A percentile compares a stretch with the other conserved stretches of the same genome.
Evolutionary conservation across 495 filamentous ascomycete genomes (phyloP).

Genomic region (Bombardia bombarda): DNA sequence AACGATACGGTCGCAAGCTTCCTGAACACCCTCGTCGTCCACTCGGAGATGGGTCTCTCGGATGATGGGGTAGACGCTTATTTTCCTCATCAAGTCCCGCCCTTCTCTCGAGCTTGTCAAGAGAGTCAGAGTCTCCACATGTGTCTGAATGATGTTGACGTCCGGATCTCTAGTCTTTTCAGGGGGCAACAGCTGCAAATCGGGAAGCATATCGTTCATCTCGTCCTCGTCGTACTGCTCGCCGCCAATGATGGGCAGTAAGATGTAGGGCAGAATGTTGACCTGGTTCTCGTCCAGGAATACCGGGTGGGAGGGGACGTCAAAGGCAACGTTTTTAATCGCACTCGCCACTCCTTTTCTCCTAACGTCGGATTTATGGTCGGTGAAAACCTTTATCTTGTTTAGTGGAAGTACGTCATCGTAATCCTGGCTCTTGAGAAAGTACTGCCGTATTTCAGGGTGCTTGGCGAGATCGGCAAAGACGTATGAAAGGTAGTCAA

Average conservation of each 20-base stretch:
- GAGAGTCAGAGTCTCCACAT: slow-evolving; percentile 79
- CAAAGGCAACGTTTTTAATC: slow-evolving; percentile 79
- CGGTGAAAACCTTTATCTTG: slow-evolving; percentile 87
- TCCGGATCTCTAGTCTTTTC: slow-evolving; percentile 82
- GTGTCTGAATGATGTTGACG: slow-evolving; percentile 64
- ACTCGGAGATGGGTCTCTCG: slow-evolving; percentile 76
- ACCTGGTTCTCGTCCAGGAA: slow-evolving; percentile 63
- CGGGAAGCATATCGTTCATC: slow-evolving; percentile 68
- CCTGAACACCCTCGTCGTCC: slow-evolving; percentile 71
- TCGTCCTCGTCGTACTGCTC: slow-evolving; percentile 67
- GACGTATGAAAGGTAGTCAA: slow-evolving; percentile 85
- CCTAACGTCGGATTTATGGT: slow-evolving; percentile 69
- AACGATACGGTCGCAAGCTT: slow-evolving; percentile 82
- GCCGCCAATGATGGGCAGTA: slow-evolving; percentile 57
- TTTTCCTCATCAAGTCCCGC: slow-evolving; percentile 58
- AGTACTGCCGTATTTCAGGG: slow-evolving; percentile 64
- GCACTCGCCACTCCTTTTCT: slow-evolving; percentile 85
- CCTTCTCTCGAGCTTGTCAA: slow-evolving; percentile 73
- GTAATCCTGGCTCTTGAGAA: slow-evolving; percentile 63
- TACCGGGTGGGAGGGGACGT: slow-evolving; percentile 58
- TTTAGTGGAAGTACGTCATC: slow-evolving; percentile 73
- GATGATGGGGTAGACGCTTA: slow-evolving; percentile 85
- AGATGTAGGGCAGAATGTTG: slow-evolving; percentile 77
- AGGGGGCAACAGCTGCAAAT: slow-evolving; percentile 78
- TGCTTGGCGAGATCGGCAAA: slow-evolving; percentile 88